These are phyloP conservation scores for Debaryomyces fabryi DNA, from an alignment of 1,139 yeast species.

Conservation along the genomic window DNA sequence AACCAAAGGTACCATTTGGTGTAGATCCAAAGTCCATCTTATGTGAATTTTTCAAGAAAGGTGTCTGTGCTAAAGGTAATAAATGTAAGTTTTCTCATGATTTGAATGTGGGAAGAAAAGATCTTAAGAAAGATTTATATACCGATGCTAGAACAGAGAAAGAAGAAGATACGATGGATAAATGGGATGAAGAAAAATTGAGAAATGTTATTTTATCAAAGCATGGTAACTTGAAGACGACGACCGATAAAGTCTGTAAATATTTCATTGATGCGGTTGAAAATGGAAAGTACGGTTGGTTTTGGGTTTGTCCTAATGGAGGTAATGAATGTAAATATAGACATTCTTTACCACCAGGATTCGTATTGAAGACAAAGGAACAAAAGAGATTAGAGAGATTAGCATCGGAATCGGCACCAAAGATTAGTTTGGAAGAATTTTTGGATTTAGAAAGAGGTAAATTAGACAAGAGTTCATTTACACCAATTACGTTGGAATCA, in stretches of 20 bases:
- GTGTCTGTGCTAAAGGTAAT: slow-evolving; percentile 84
- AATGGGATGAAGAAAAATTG: slow-evolving; percentile 96
- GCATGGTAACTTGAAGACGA: slow-evolving; percentile 92
- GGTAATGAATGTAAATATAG: slow-evolving; percentile 92
- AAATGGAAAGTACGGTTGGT: slow-evolving; percentile 98
- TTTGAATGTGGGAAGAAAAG: slow-evolving; percentile 81
- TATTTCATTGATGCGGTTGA: slow-evolving; percentile 95
- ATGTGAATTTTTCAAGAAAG: slow-evolving; percentile 89
- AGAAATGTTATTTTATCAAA: slow-evolving; percentile 84
- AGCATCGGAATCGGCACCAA: slow-evolving; percentile 84
- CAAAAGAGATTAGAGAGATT: slow-evolving; percentile 87
- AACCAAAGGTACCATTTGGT: slow-evolving; percentile 92
- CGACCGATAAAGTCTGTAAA: slow-evolving; percentile 95
- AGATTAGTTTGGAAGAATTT: slow-evolving; percentile 92
- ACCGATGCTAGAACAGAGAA: slow-evolving; percentile 81
- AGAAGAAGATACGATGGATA: slow-evolving; percentile 89
- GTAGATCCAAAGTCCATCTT: slow-evolving; percentile 95
- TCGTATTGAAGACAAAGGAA: slow-evolving; percentile 93
- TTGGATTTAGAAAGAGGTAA: slow-evolving; percentile 91
- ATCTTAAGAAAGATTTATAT: slow-evolving; percentile 88
- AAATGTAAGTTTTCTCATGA: slow-evolving; percentile 97
- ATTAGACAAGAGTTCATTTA: slow-evolving; percentile 73
- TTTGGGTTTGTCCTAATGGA: slow-evolving; percentile 96
- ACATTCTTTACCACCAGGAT: slow-evolving; percentile 97
- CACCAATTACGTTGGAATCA: slow-evolving; percentile 86